Base-by-base conservation (phyloP, 140 eudicot species). In the Anethum foeniculum region DNA sequence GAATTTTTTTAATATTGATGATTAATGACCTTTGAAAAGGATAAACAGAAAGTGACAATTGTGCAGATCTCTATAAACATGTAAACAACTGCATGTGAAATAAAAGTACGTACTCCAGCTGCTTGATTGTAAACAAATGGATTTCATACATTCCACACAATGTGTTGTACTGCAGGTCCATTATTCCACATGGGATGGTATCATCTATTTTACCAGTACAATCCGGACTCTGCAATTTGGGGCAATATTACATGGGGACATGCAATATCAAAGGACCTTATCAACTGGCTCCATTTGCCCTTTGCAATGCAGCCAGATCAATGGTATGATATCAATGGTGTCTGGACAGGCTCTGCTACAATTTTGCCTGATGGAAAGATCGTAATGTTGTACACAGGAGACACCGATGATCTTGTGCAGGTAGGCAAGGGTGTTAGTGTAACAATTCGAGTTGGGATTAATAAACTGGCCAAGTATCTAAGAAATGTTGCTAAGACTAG, bases 231-330 rank as follows among this genome's bases (percentile, higher is more conserved):
- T 1, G 97, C 99, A 1, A 86, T 92, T 4, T 92, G 97, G 99
- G 99, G 97, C 15, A 95, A 88, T 83, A 95, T 95, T 44, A 85
- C 96, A 6, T 95, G 99, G 99, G 98, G 93, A 77, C 99, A 95
- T 62, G 97, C 98, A 0, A 84, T 90, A 1, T 95, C 99, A 27
- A 85, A 19, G 79, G 99, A 92, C 80, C 84, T 89, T 28, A 91
- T 95, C 77, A 79, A 87, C 81, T 95, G 97, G 97, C 83, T 85
- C 78, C 85, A 95, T 79, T 91, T 95, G 10, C 97, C 96, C 2
- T 82, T 87, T 5, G 93, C 99, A 0, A 83, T 95, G 97, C 86
- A 90, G 23, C 97, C 93, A 0, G 99, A 95, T 84, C 89, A 83
- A 11, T 90, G 97, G 97, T 95, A 85, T 25, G 99, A 95, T 79